Base-by-base conservation (phyloP, 2,329 filamentous ascomycete species). In the Alternaria viburni region DNA sequence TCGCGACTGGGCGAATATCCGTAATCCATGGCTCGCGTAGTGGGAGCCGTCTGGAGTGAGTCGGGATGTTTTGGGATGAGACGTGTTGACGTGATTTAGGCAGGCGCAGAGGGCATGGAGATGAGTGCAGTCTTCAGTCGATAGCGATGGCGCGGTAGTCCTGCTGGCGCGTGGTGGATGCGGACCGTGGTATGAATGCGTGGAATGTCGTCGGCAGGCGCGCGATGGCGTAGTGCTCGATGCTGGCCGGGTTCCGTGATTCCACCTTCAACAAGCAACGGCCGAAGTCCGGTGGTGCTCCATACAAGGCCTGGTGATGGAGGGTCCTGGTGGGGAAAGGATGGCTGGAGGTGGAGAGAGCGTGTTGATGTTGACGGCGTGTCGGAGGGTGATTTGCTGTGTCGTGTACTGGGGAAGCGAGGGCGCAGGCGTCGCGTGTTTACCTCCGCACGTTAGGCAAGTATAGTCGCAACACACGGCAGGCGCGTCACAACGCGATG, bases 1-100 rank as follows among this genome's bases (percentile, higher is more conserved):
- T 84, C 83, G 70, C 83, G 82, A 70, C 82, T 82, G 57, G 83
- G 83, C 57, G 83, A 85, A 72, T 83, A 84, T 65, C 82, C 81
- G 69, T 84, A 82, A 75, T 84, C 83, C 83, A 85, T 84, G 68
- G 69, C 64, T 23, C 55, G 54, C 55, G 57, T 54, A 52, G 56
- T 57, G 54, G 46, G 54, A 43, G 58, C 25, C 25, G 57, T 45
- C 36, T 46, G 56, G n/a, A 11, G 45, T 50, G 43, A 56, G 58
- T 26, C 19, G 36, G 41, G 59, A 57, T 65, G 49, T 58, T 47
- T 28, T 19, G 57, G 54, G 60, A 57, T 60, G 58, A 56, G 41
- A 50, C 43, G 56, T 52, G 49, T 36, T 59, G 54, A 46, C 50
- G 55, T 61, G 63, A 57, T 51, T 57, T 61, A 65, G 68, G 64